Evolutionary conservation across 345 rosid species (phyloP).

Genomic region (Eucalyptus marginata): DNA sequence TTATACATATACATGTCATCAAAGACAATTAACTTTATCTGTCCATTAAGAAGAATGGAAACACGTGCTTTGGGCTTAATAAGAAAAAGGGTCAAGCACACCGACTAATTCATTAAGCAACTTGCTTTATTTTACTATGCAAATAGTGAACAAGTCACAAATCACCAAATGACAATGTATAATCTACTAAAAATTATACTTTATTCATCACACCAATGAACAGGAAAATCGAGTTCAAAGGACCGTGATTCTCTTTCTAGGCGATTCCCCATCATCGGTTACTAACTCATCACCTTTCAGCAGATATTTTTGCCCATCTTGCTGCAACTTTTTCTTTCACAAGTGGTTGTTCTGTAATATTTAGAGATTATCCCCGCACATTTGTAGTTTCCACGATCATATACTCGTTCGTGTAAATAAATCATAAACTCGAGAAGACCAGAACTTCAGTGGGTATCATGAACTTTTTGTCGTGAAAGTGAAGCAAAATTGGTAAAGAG

Average conservation of each 20-base stretch:
- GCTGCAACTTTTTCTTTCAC: background rate
- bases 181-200: background rate
- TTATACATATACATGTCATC: background rate
- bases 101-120: background rate
- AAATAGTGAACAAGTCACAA: background rate
- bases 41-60: background rate
- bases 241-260: background rate
- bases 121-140: background rate
- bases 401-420: background rate
- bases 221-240: background rate
- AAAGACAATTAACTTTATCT: too few relatives aligned
- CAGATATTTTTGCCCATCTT: background rate
- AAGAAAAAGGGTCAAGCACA: background rate
- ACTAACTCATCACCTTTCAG: background rate
- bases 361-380: too few relatives aligned
- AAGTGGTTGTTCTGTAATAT: background rate
- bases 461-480: background rate
- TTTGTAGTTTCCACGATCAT: background rate
- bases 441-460: background rate
- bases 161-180: background rate
- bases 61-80: background rate
- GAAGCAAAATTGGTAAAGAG: background rate
- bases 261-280: background rate
- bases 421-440: background rate
- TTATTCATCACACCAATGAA: background rate